Evolutionary conservation across 176 grass and related monocot genomes (phyloP).

Genomic region (Aegilops speltoides): DNA sequence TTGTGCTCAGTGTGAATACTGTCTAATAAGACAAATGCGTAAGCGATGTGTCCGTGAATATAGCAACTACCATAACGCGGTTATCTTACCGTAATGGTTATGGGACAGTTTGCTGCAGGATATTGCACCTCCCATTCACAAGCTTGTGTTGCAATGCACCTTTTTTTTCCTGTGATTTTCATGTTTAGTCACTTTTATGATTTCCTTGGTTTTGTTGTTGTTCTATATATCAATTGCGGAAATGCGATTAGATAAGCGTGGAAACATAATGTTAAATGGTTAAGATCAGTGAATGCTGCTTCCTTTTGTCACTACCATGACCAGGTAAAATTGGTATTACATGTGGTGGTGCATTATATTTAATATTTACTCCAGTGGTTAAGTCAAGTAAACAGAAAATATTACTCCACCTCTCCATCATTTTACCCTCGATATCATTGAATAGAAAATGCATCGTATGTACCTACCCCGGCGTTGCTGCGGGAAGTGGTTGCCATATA

Average conservation of each 20-base stretch:
- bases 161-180: neutral
- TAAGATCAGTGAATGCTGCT: neutral
- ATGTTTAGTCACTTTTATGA: slow-evolving; percentile 14
- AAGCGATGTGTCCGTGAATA: slow-evolving; percentile 52
- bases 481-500: neutral
- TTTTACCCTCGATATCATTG: neutral
- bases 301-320: neutral
- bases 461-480: neutral
- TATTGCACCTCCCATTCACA: slow-evolving; percentile 25
- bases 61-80: slow-evolving; percentile 45
- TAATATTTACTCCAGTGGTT: slow-evolving; percentile 6
- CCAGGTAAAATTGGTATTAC: slow-evolving; percentile 3
- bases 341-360: neutral
- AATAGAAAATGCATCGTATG: neutral
- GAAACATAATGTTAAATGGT: neutral
- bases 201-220: neutral
- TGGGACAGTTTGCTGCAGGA: slow-evolving; percentile 27
- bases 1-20: slow-evolving; percentile 32
- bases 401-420: neutral
- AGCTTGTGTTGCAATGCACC: neutral
- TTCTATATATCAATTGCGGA: neutral
- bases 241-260: neutral
- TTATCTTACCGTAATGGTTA: slow-evolving; percentile 36
- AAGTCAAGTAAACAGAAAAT: neutral
- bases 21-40: slow-evolving; percentile 44